A percentile compares a stretch with the other conserved stretches of the same genome.
phyloP scores from a whole-genome alignment of 2,329 filamentous ascomycete genomes.

The Aspergillus hiratsukae region DNA sequence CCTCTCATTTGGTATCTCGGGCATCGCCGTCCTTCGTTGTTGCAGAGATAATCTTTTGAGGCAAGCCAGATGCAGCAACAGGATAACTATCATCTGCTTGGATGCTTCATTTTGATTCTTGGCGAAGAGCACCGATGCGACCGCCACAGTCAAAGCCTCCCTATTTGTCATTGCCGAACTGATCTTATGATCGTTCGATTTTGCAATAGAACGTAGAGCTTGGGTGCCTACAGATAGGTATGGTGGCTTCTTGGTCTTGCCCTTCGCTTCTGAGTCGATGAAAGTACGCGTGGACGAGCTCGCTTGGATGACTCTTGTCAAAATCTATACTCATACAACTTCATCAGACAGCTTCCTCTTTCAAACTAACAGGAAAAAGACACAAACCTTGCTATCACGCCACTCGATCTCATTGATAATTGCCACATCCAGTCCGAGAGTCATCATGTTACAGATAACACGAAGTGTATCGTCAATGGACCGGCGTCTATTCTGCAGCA shows the following conservation, averaged over 20 bases:
- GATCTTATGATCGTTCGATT: neutral
- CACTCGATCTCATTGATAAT: constrained; percentile 60
- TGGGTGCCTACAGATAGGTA: neutral
- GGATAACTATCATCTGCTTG: neutral
- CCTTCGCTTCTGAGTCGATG: neutral
- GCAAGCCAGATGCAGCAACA: neutral
- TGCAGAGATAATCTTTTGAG: neutral
- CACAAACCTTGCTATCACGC: constrained; percentile 55
- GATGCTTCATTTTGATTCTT: neutral
- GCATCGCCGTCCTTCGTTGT: neutral
- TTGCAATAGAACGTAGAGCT: neutral
- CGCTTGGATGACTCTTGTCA: constrained; percentile 1
- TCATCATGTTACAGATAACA: constrained; percentile 52
- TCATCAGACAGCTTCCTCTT: neutral
- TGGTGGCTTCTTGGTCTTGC: neutral
- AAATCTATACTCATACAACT: neutral
- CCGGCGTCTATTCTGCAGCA: constrained; percentile 7
- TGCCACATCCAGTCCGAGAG: constrained; percentile 54
- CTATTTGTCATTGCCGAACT: neutral
- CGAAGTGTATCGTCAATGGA: neutral
- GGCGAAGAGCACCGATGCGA: neutral
- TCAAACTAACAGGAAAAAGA: neutral
- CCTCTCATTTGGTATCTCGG: neutral
- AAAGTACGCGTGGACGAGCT: neutral
- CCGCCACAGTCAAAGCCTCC: neutral